phyloP scores from a whole-genome alignment of 192 early-diverging fungal genomes.

The Pilaira anomala region DNA sequence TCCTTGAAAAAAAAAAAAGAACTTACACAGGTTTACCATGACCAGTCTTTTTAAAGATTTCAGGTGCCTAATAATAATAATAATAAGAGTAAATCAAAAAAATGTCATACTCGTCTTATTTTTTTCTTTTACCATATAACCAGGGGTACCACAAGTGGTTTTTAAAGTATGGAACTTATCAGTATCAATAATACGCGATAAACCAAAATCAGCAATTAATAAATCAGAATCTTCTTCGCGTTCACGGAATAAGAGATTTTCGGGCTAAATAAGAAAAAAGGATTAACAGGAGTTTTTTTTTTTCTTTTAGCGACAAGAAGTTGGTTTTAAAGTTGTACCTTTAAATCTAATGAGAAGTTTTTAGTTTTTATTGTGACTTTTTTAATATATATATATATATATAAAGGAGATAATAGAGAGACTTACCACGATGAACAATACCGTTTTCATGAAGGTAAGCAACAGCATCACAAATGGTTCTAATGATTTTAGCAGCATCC shows the following conservation, averaged over 20 bases:
- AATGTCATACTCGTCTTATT: not conserved
- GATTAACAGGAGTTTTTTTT: no score
- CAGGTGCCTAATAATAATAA: slow-evolving; percentile 46
- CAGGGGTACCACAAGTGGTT: slow-evolving; percentile 75
- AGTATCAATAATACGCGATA: slow-evolving; percentile 64
- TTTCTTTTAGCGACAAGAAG: no score
- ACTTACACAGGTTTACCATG: slow-evolving; percentile 70
- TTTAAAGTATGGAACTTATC: slow-evolving; percentile 60
- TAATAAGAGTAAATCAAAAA: not conserved
- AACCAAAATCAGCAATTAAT: slow-evolving; percentile 81
- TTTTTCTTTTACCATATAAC: slow-evolving; percentile 62
- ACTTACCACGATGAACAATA: slow-evolving; percentile 79
- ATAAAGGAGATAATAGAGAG: no score
- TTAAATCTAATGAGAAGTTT: slow-evolving; percentile 27
- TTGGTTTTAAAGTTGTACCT: slow-evolving; percentile 14
- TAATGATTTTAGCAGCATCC: slow-evolving; percentile 79
- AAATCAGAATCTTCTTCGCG: slow-evolving; percentile 56
- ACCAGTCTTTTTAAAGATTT: slow-evolving; percentile 55
- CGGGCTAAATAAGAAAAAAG: slow-evolving; percentile 48
- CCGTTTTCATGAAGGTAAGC: slow-evolving; percentile 77
- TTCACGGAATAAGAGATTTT: slow-evolving; percentile 74
- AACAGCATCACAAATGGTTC: slow-evolving; percentile 75
- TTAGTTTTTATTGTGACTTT: no score
- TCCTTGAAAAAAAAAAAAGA: no score
- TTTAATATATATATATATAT: no score